These are phyloP conservation scores for Penicillium coprophilum DNA, from an alignment of 495 filamentous ascomycete species.

Conservation along the genomic window DNA sequence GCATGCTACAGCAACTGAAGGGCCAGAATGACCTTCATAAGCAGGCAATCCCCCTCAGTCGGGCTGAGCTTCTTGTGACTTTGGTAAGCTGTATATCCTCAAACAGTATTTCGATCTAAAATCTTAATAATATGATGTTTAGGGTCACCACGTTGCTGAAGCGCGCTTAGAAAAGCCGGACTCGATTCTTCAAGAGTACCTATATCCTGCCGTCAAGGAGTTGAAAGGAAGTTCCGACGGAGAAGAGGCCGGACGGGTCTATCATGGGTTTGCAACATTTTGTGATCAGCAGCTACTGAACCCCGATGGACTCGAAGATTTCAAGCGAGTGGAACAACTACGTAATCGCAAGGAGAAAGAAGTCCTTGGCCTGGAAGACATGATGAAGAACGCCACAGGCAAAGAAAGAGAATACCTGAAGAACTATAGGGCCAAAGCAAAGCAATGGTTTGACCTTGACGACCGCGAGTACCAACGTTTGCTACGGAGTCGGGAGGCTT, in stretches of 20 bases:
- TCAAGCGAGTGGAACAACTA: constrained; percentile 75
- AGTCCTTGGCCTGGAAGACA: constrained; percentile 61
- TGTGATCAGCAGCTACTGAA: constrained; percentile 92
- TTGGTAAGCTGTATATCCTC: constrained; percentile 53
- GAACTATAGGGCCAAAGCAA: constrained; percentile 60
- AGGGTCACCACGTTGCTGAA: constrained; percentile 84
- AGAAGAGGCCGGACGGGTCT: constrained; percentile 80
- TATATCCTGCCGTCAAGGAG: constrained; percentile 78
- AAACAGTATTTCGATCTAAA: neutral
- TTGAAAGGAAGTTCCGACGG: constrained; percentile 67
- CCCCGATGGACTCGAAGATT: constrained; percentile 78
- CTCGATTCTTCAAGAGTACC: constrained; percentile 78
- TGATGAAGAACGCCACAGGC: constrained; percentile 50
- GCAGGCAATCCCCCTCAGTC: constrained; percentile 71
- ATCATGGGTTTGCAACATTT: constrained; percentile 90
- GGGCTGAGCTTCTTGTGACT: constrained; percentile 79
- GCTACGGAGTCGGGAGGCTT: constrained; percentile 69
- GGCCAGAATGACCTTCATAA: constrained; percentile 60
- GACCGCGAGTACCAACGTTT: constrained; percentile 81
- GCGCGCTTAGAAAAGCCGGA: constrained; percentile 92
- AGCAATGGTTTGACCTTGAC: constrained; percentile 85
- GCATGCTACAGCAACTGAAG: constrained; percentile 76
- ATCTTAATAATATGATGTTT: neutral
- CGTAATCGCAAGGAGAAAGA: constrained; percentile 79
- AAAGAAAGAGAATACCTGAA: constrained; percentile 52